Evolutionary conservation across 1,139 yeast species (phyloP).

Genomic region (Arxiozyma slooffiae): DNA sequence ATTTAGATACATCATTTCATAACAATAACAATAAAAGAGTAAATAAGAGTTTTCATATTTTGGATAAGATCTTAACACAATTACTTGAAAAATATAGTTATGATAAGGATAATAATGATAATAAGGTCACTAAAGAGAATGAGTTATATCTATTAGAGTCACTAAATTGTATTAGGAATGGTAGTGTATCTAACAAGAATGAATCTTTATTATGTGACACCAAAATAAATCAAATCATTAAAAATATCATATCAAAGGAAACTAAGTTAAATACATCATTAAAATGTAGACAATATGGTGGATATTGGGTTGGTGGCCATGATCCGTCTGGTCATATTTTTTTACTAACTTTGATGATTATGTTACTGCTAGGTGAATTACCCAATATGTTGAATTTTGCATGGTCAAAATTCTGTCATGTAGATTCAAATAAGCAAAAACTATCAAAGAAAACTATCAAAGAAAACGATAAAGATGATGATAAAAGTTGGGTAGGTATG

Average conservation of each 20-base stretch:
- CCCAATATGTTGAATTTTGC: neutral
- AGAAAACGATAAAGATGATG: neutral
- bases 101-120: neutral
- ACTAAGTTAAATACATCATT: slow-evolving; percentile 31
- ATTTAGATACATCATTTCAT: slow-evolving; percentile 18
- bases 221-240: neutral
- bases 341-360: slow-evolving; percentile 59
- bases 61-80: slow-evolving; percentile 1
- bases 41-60: slow-evolving; percentile 7
- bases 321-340: slow-evolving; percentile 96
- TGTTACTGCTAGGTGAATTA: slow-evolving; percentile 61
- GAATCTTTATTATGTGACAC: slow-evolving; percentile 6
- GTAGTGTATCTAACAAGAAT: slow-evolving; percentile 2
- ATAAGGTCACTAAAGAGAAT: neutral
- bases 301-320: slow-evolving; percentile 85
- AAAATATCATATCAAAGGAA: neutral
- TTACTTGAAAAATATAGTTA: neutral
- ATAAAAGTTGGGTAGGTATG: no score
- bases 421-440: no score
- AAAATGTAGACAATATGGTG: slow-evolving; percentile 52
- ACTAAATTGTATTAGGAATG: slow-evolving; percentile 1
- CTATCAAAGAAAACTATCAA: neutral
- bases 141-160: neutral
- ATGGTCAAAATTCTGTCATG: neutral
- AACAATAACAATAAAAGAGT: slow-evolving; percentile 17